Evolutionary conservation across 2,329 filamentous ascomycete species (phyloP).

Genomic region (Gaeumannomyces sp.): DNA sequence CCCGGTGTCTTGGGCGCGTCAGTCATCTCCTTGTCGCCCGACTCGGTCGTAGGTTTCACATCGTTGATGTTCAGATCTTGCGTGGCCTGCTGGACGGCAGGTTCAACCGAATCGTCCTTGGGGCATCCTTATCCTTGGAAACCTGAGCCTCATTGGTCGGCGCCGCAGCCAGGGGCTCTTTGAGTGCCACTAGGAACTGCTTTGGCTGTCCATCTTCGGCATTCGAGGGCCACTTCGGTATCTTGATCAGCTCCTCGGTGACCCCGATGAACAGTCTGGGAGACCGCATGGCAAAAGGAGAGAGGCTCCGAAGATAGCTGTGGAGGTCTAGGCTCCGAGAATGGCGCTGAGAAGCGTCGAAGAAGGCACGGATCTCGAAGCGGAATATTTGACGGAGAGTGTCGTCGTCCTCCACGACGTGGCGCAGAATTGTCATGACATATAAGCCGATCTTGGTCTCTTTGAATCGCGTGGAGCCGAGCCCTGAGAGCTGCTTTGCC

Average conservation of each 20-base stretch:
- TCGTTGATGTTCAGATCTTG: constrained; percentile 43
- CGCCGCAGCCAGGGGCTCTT: constrained; percentile 27
- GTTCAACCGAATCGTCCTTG: constrained; percentile 36
- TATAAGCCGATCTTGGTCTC: constrained; percentile 47
- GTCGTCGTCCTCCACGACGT: constrained; percentile 90
- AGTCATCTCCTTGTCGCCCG: constrained; percentile 51
- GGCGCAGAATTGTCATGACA: constrained; percentile 81
- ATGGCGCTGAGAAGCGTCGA: constrained; percentile 54
- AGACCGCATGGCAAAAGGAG: constrained; percentile 71
- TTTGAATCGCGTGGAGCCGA: constrained; percentile 66
- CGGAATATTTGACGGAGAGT: constrained; percentile 88
- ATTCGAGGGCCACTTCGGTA: constrained; percentile 50
- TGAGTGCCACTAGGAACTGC: constrained; percentile 34
- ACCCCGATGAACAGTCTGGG: constrained; percentile 84
- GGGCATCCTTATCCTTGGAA: constrained; percentile 8
- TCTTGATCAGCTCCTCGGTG: constrained; percentile 75
- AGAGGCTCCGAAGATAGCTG: constrained; percentile 68
- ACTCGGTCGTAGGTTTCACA: constrained; percentile 56
- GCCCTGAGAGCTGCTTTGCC: constrained; percentile 83
- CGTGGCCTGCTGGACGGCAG: constrained; percentile 36
- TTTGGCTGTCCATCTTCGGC: constrained; percentile 23
- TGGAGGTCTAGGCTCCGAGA: constrained; percentile 61
- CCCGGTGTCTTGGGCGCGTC: constrained; percentile 56
- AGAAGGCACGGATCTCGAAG: constrained; percentile 75
- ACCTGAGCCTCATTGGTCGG: not conserved